Conservation (phyloP, 345 rosid genomes). For the Salix brachista region DNA sequence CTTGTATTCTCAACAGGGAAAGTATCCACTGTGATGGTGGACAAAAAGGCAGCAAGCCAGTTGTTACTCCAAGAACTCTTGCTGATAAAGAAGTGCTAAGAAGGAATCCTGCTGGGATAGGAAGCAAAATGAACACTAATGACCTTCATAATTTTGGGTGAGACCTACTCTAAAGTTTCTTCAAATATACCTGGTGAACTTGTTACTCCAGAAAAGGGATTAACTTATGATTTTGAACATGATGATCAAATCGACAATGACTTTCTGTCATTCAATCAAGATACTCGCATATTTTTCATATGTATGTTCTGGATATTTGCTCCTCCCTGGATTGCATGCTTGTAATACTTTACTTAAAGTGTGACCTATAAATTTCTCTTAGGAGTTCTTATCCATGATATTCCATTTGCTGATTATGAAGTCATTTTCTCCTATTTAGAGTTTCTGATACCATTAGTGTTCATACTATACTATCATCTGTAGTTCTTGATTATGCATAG, state of each 20-base stretch:
- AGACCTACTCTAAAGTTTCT: constrained; percentile 3
- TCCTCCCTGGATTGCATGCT: background rate
- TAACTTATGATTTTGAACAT: no score
- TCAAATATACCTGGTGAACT: no score
- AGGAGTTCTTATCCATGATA: background rate
- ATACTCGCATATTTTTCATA: background rate
- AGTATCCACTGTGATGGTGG: constrained; percentile 18
- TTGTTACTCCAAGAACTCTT: constrained; percentile 30
- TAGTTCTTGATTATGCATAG: background rate
- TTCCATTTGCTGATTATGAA: background rate
- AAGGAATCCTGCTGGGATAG: constrained; percentile 34
- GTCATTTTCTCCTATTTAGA: background rate
- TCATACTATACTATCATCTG: background rate
- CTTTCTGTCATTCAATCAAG: background rate
- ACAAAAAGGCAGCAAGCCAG: constrained; percentile 27
- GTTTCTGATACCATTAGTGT: background rate
- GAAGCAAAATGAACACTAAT: constrained; percentile 19
- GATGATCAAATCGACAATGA: background rate
- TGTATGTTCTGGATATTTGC: background rate
- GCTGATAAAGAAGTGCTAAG: constrained; percentile 30
- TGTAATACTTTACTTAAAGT: background rate
- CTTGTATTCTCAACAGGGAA: constrained; percentile 29
- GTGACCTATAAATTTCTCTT: background rate
- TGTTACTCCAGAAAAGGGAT: no score
- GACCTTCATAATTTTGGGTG: constrained; percentile 28